Evolutionary conservation across 495 filamentous ascomycete species (phyloP), one percentile per base, ranked within the genome.

Genomic region (Penicillium taxi): DNA sequence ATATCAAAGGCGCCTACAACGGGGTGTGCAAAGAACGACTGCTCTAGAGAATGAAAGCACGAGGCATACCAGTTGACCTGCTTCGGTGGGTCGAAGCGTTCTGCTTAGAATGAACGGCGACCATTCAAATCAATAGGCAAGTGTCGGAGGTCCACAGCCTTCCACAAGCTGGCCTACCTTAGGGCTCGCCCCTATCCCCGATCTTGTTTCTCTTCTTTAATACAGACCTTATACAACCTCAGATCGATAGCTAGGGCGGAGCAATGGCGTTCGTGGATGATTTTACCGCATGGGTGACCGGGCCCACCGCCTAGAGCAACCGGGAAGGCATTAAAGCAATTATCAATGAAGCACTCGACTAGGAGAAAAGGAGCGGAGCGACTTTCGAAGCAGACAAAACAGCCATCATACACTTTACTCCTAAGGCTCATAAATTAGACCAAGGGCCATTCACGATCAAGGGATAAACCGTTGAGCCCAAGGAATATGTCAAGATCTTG

Each of bases 1-100:
- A 69, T 49, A 56, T 65, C 12, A 64, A 65, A 43, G 61, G 61
- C 8, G 64, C 56, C 27, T 69, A 64, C 38, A 66, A 67, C 26
- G 41, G 56, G 4, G 59, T 69, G 9, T 50, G 33, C 26, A 61
- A 53, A 34, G 53, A 54, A 43, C 42, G 47, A 45, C 27, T 63
- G 26, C 26, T 61, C 25, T 39, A 56, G 31, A 58, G 56, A 38
- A 40, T 67, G 13, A 48, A 41, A 42, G 46, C 48, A 17, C 31
- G 53, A 50, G 44, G 50, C 13, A 59, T 66, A 33, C 54, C 51
- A 8, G 41, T 49, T 9, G 35, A 13, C 7, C 39, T 65, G 25
- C 35, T 47, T 49, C 36, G 44, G 25, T 66, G 49, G 63, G 45
- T 61, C 9, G 35, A 54, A 9, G 52, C 47, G 16, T 65, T 67